Conservation (phyloP, 73 alveolate species). For the Paramecium tetraurelia region DNA sequence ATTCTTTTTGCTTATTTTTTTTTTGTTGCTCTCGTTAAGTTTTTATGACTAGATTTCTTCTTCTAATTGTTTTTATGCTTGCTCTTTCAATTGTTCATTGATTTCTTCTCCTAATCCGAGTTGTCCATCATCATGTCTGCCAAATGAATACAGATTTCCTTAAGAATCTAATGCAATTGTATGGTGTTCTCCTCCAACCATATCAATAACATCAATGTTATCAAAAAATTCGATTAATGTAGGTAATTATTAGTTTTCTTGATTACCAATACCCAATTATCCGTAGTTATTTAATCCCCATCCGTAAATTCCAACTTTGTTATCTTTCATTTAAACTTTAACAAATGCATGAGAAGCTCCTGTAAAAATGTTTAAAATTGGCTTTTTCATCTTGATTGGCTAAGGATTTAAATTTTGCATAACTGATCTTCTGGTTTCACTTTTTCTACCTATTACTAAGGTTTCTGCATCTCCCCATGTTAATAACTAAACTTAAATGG, state of each 20-base stretch:
- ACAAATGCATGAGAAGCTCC: slow-evolving; percentile 63
- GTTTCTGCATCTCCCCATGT: slow-evolving; percentile 55
- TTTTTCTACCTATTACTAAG: slow-evolving; percentile 65
- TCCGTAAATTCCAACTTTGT: slow-evolving; percentile 43
- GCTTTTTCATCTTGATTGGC: slow-evolving; percentile 32
- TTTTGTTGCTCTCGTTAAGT: neutral
- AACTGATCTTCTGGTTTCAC: slow-evolving; percentile 54
- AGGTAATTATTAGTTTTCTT: slow-evolving; percentile 46
- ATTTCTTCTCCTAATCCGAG: slow-evolving; percentile 66
- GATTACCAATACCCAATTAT: slow-evolving; percentile 58
- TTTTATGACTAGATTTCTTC: neutral
- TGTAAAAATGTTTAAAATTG: slow-evolving; percentile 46
- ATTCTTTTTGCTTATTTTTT: neutral
- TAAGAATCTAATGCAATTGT: slow-evolving; percentile 53
- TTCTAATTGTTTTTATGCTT: slow-evolving; percentile 29
- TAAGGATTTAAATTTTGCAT: slow-evolving; percentile 39
- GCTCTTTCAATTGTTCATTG: neutral
- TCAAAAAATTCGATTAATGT: slow-evolving; percentile 34
- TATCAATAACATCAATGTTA: slow-evolving; percentile 27
- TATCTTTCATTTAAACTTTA: slow-evolving; percentile 45
- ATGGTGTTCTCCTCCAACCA: slow-evolving; percentile 70
- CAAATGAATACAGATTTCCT: slow-evolving; percentile 62
- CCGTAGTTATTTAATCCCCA: slow-evolving; percentile 72
- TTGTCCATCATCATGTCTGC: slow-evolving; percentile 70
- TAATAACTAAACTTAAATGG: neutral